Conservation (phyloP, 768 basidiomycete species). For the Punctularia strigosozonata region DNA sequence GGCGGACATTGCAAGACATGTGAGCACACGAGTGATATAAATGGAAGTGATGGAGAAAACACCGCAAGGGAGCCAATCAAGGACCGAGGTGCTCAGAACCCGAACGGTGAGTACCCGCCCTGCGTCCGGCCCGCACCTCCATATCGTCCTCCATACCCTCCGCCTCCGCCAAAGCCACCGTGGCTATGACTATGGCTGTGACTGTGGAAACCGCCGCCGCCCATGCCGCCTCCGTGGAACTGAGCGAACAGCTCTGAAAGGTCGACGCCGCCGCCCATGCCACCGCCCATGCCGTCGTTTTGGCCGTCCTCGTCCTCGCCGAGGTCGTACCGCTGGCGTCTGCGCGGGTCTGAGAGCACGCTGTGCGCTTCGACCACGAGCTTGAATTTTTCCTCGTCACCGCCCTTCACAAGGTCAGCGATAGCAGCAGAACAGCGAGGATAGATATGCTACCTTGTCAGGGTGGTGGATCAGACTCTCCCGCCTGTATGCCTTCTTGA, state of each 20-base stretch:
- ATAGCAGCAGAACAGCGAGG: background rate
- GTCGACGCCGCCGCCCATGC: constrained; percentile 30
- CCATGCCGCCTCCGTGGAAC: constrained; percentile 34
- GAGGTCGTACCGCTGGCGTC: constrained; percentile 66
- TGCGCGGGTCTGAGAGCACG: constrained; percentile 66
- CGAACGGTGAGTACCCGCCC: background rate
- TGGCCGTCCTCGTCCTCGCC: constrained; percentile 74
- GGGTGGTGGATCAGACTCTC: constrained; percentile 82
- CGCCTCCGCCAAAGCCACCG: constrained; percentile 17
- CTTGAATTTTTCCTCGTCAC: constrained; percentile 95
- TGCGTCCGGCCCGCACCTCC: background rate
- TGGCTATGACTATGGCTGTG: background rate
- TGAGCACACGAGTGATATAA: background rate
- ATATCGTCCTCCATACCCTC: constrained; percentile 10
- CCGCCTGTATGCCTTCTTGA: constrained; percentile 86
- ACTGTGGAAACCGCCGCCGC: constrained; percentile 13
- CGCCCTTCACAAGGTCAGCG: constrained; percentile 39
- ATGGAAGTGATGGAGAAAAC: background rate
- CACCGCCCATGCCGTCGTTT: constrained; percentile 19
- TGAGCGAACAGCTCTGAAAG: constrained; percentile 54
- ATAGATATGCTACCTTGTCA: constrained; percentile 47
- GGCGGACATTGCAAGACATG: background rate
- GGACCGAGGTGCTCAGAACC: background rate
- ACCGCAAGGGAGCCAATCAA: background rate
- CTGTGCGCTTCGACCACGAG: constrained; percentile 73